Conservation (phyloP, 805 yeast species). For the Yarrowia sp. region DNA sequence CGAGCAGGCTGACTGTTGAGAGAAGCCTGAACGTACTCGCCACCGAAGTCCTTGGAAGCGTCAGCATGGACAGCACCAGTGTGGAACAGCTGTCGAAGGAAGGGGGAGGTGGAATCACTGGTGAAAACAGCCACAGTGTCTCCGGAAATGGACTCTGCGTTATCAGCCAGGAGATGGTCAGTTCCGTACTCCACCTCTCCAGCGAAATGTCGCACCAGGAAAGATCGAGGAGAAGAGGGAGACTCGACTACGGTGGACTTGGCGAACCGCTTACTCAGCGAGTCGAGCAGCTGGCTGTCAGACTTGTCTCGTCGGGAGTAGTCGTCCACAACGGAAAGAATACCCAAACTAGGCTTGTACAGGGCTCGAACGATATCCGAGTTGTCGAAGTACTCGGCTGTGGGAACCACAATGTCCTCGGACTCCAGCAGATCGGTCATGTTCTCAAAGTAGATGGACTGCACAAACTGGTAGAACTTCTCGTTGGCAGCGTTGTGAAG, state of each 20-base stretch:
- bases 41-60: conserved; percentile 39
- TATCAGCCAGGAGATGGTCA: conserved; percentile 59
- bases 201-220: conserved; percentile 63
- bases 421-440: conserved; percentile 52
- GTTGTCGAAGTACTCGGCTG: conserved; percentile 63
- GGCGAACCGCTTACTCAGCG: conserved; percentile 49
- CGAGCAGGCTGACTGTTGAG: conserved; percentile 53
- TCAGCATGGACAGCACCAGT: conserved; percentile 51
- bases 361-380: conserved; percentile 62
- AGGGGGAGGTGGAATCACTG: conserved; percentile 51
- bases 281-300: conserved; percentile 47
- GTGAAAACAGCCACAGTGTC: conserved; percentile 53
- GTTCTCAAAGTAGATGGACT: conserved; percentile 51
- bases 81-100: conserved; percentile 49
- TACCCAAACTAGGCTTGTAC: conserved; percentile 53
- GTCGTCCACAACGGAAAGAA: conserved; percentile 52
- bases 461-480: conserved; percentile 52
- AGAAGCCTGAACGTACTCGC: conserved; percentile 51
- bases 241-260: conserved; percentile 47
- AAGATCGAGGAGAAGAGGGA: conserved; percentile 53
- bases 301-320: conserved; percentile 51
- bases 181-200: conserved; percentile 64
- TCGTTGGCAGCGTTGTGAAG: conserved; percentile 55
- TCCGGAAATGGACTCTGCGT: conserved; percentile 58
- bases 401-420: conserved; percentile 58